Evolutionary conservation across 768 basidiomycete genomes (phyloP), one percentile per base, ranked within the genome.

Genomic region (Russula virescens): DNA sequence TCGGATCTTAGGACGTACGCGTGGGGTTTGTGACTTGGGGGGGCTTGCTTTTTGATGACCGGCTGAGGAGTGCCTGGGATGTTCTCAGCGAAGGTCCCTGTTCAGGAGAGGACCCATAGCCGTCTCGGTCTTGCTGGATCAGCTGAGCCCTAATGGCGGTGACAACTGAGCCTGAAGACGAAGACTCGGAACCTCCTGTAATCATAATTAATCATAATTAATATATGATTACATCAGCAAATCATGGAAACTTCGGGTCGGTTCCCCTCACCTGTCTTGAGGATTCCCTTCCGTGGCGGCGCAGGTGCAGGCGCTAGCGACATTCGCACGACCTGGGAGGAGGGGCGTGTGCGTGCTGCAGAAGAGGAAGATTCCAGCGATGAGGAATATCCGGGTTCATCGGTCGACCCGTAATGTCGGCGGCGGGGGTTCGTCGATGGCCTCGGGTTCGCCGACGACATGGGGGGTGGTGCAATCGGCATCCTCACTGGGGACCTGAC

Each of bases 51-150:
- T 60, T 64, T n/a, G 34, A 50, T 34, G n/a, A 18, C 19, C 13
- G 40, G 25, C 25, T 46, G 14, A 38, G 52, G 2, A 53, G 26
- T 28, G 18, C 34, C 8, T 52, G 61, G 62, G 42, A 13, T 34
- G 55, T 56, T 34, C 38, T 58, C 11, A 53, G n/a, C 14, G 62
- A n/a, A 5, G 38, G 26, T n/a, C n/a, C 16, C 25, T 57, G 68
- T 70, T 76, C 73, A 69, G 74, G 70, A 65, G 71, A 74, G 34
- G 66, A 60, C 25, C 58, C 19, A 34, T 62, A 67, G 10, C 66
- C 66, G 55, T 66, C 66, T 42, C 52, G 54, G 21, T 64, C 63
- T 47, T 65, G 66, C 7, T 34, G 64, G 25, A 58, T 46, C 38
- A 63, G 21, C 18, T 61, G 48, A 34, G 64, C 54, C 35, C 49